These are phyloP conservation scores for Aspergillus sp. DNA, from an alignment of 2,329 filamentous ascomycete genomes.

Conservation along the genomic window DNA sequence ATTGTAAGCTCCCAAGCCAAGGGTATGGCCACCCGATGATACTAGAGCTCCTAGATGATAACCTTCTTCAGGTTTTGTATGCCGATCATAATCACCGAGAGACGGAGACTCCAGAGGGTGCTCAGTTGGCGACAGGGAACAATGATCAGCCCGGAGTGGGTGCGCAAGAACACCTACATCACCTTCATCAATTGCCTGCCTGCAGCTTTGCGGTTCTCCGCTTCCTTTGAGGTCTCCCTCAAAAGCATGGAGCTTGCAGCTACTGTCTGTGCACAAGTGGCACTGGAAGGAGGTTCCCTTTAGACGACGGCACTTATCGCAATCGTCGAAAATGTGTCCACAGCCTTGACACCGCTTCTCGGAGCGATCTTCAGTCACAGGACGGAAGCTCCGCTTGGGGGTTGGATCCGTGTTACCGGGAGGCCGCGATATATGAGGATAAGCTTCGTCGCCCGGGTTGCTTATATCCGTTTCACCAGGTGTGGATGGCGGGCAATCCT, in stretches of 20 bases:
- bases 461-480: neutral
- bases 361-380: neutral
- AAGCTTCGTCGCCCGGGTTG: neutral
- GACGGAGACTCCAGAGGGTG: too few relatives aligned
- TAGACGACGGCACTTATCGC: conserved; percentile 1
- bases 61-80: neutral
- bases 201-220: neutral
- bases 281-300: neutral
- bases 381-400: neutral
- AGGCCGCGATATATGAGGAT: neutral
- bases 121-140: neutral
- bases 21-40: too few relatives aligned
- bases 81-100: neutral
- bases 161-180: neutral
- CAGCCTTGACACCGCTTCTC: conserved; percentile 2
- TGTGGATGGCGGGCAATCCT: neutral
- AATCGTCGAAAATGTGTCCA: conserved; percentile 4
- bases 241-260: neutral
- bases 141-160: neutral
- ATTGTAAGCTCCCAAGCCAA: too few relatives aligned
- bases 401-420: neutral
- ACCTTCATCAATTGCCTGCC: neutral
- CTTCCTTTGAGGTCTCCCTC: too few relatives aligned
- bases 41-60: too few relatives aligned
- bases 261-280: conserved; percentile 4